Conservation (phyloP, 2,329 filamentous ascomycete genomes). For the Exserohilum turcica region DNA sequence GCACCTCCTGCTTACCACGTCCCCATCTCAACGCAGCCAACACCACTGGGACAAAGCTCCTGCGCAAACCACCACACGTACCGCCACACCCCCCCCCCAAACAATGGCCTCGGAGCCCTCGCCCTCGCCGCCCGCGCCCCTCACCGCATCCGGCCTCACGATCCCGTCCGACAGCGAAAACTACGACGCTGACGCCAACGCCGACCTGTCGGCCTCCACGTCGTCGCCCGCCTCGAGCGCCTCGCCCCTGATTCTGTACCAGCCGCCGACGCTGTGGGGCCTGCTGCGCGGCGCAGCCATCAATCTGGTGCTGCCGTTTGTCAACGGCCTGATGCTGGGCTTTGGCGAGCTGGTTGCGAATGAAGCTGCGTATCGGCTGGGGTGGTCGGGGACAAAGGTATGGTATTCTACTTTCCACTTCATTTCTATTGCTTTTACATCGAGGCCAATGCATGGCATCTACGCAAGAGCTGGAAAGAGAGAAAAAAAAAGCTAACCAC, state of each 20-base stretch:
- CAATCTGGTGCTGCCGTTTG: constrained; percentile 91
- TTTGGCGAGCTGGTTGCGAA: constrained; percentile 97
- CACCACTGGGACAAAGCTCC: background rate
- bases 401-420: constrained; percentile 29
- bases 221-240: constrained; percentile 65
- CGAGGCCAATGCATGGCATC: too few relatives aligned
- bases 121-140: constrained; percentile 50
- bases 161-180: constrained; percentile 84
- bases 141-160: constrained; percentile 75
- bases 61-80: background rate
- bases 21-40: too few relatives aligned
- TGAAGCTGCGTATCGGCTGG: constrained; percentile 88
- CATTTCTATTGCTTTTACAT: too few relatives aligned
- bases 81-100: constrained; percentile 1
- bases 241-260: constrained; percentile 80
- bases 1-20: too few relatives aligned
- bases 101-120: constrained; percentile 24
- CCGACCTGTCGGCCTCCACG: constrained; percentile 65
- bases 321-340: constrained; percentile 97
- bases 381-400: constrained; percentile 95
- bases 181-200: constrained; percentile 72
- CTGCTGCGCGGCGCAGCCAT: constrained; percentile 87
- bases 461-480: background rate
- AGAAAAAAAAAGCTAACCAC: background rate
- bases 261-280: constrained; percentile 84